These are phyloP conservation scores for Mercurialis annua DNA, from an alignment of 345 rosid genomes.

Conservation along the genomic window DNA sequence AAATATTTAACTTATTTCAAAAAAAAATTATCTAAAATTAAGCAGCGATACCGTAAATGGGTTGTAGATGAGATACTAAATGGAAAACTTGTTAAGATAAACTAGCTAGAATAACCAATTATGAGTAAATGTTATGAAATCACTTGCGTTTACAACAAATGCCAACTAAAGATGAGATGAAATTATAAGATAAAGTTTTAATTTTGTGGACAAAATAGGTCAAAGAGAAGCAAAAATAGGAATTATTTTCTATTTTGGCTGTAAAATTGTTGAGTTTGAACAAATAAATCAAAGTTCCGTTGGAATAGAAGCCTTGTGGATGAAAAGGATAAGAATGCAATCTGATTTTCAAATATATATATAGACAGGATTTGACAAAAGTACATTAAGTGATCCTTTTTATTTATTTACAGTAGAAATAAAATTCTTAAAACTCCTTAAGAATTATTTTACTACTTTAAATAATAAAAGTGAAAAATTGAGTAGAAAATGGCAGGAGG, in stretches of 20 bases:
- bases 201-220: background rate
- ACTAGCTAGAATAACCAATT: too few species aligned
- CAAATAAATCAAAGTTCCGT: background rate
- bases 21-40: too few species aligned
- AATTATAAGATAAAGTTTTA: background rate
- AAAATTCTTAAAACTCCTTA: background rate
- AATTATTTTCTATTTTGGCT: background rate
- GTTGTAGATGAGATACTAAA: too few species aligned
- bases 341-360: background rate
- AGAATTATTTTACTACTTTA: background rate
- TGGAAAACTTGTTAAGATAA: too few species aligned
- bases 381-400: background rate
- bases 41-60: too few species aligned
- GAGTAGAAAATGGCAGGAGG: slow-evolving; percentile 49
- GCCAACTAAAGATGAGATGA: too few species aligned
- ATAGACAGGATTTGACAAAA: background rate
- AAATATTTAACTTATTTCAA: too few species aligned
- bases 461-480: background rate
- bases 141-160: too few species aligned
- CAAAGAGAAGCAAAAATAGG: background rate
- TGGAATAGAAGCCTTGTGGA: background rate
- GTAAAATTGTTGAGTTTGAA: background rate
- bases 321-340: background rate
- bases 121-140: too few species aligned
- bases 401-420: background rate